phyloP scores from a whole-genome alignment of 2,329 filamentous ascomycete species.

The Xylaria sp. region DNA sequence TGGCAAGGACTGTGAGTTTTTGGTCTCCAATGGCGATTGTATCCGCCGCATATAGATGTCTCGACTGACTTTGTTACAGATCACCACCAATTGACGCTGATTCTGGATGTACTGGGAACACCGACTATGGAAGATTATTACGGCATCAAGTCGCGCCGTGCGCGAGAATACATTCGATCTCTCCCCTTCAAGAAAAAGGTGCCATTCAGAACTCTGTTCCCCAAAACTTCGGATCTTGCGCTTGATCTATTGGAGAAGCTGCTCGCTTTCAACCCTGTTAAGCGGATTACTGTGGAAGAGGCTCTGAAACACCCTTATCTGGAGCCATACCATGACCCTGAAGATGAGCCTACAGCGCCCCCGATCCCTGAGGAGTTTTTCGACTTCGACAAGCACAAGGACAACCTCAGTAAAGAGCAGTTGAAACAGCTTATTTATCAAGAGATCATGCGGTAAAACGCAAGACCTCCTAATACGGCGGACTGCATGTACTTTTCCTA shows the following conservation, averaged over 20 bases:
- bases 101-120: conserved; percentile 95
- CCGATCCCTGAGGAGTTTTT: conserved; percentile 99
- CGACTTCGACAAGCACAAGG: conserved; percentile 99
- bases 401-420: conserved; percentile 97
- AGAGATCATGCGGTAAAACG: conserved; percentile 80
- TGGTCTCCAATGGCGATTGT: background rate
- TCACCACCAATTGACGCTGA: conserved; percentile 96
- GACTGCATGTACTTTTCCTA: conserved; percentile 6
- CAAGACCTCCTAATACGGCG: conserved; percentile 6
- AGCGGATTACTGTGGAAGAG: conserved; percentile 98
- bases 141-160: conserved; percentile 97
- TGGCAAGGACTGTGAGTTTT: conserved; percentile 90
- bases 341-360: conserved; percentile 95
- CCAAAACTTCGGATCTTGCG: conserved; percentile 97
- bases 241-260: conserved; percentile 95
- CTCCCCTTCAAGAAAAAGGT: conserved; percentile 99
- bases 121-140: conserved; percentile 99
- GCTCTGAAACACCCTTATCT: conserved; percentile 97
- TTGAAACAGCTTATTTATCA: conserved; percentile 97
- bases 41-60: background rate
- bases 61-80: conserved; percentile 64
- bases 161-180: conserved; percentile 96
- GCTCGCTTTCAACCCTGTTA: conserved; percentile 96
- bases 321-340: conserved; percentile 98
- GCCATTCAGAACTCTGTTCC: conserved; percentile 95